Evolutionary conservation across 1,284 basidiomycete genomes (phyloP).

Genomic region (Boletellus dicymbophilus): DNA sequence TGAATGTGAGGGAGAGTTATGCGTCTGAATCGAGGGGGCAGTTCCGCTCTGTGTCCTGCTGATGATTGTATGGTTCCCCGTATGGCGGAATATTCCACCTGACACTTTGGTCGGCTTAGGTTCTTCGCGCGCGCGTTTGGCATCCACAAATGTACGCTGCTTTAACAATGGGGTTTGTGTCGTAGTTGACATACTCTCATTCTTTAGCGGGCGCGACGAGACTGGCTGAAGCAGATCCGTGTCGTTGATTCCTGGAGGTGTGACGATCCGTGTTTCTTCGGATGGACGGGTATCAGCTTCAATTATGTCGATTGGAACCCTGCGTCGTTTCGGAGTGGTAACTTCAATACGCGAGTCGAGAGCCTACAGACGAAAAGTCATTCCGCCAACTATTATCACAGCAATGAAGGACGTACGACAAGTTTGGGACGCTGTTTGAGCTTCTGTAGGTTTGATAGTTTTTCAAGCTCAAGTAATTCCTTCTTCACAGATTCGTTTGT

Average conservation of each 20-base stretch:
- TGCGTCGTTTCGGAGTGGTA: constrained; percentile 45
- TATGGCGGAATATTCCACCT: constrained; percentile 60
- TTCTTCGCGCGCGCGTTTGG: constrained; percentile 51
- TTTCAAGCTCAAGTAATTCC: constrained; percentile 52
- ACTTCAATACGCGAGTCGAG: constrained; percentile 9
- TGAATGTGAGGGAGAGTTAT: constrained; percentile 6
- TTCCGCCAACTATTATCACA: constrained; percentile 5
- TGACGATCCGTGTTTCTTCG: neutral
- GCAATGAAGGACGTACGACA: constrained; percentile 11
- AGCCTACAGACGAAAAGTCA: constrained; percentile 10
- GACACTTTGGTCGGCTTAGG: constrained; percentile 47
- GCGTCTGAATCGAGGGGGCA: constrained; percentile 6
- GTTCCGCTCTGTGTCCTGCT: constrained; percentile 15
- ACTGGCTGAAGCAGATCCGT: constrained; percentile 27
- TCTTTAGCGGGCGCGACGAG: constrained; percentile 28
- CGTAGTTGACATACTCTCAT: constrained; percentile 4
- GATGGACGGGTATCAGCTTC: constrained; percentile 36
- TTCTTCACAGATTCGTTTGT: constrained; percentile 55
- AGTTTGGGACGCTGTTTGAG: constrained; percentile 30
- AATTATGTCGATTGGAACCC: constrained; percentile 71
- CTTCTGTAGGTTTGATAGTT: constrained; percentile 36
- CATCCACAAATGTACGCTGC: constrained; percentile 49
- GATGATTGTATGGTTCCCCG: constrained; percentile 52
- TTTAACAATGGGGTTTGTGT: constrained; percentile 17
- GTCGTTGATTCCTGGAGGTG: constrained; percentile 1